phyloP scores from a whole-genome alignment of 352 stramenopile species.

The Phytophthora agathidicida region DNA sequence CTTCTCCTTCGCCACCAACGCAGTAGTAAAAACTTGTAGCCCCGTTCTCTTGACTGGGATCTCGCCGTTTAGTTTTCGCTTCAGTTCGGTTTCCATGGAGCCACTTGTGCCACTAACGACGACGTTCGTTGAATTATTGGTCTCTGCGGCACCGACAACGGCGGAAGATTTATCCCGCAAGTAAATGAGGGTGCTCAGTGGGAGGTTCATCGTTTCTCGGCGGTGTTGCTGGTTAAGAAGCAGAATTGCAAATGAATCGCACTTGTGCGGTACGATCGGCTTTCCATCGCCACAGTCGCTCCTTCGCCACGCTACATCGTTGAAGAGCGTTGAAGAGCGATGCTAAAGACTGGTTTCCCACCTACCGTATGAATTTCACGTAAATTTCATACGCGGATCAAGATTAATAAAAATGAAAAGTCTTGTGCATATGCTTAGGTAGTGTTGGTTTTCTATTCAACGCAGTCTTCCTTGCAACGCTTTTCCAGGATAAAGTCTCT shows the following conservation, averaged over 20 bases:
- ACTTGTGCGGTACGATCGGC: constrained; percentile 1
- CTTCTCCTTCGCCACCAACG: background rate
- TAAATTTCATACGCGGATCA: too few relatives aligned
- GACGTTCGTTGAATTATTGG: background rate
- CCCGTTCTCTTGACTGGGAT: background rate
- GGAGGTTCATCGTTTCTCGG: background rate
- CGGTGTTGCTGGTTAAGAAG: background rate
- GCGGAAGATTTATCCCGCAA: constrained; percentile 11
- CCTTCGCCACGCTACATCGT: background rate
- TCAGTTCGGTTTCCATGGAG: constrained; percentile 1
- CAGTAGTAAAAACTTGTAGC: background rate
- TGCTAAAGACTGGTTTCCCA: too few relatives aligned
- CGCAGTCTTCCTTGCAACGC: too few relatives aligned
- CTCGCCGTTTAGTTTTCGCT: background rate
- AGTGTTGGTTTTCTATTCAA: too few relatives aligned
- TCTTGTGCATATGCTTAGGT: too few relatives aligned
- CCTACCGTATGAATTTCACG: background rate
- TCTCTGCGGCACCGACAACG: too few relatives aligned
- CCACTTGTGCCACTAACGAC: background rate
- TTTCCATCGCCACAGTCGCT: background rate
- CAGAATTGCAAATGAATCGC: constrained; percentile 13
- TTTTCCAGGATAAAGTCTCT: too few relatives aligned
- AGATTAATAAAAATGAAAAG: too few relatives aligned
- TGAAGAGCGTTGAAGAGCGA: background rate
- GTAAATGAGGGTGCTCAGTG: constrained; percentile 18